Conservation (phyloP, 2,329 filamentous ascomycete genomes). For the Colletotrichum euphorbiae region DNA sequence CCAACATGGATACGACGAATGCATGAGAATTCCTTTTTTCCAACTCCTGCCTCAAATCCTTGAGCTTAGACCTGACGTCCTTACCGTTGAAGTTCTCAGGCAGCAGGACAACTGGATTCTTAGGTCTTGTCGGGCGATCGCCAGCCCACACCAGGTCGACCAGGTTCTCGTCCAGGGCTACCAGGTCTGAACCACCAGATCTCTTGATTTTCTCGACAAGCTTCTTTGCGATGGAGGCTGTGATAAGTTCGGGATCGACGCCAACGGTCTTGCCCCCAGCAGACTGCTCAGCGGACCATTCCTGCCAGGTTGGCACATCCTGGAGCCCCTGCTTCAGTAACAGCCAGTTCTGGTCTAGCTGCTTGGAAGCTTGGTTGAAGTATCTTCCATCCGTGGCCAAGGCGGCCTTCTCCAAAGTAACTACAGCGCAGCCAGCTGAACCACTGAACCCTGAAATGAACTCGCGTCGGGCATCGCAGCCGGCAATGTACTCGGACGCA, state of each 20-base stretch:
- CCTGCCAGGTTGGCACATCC: conserved; percentile 96
- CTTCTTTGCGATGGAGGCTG: conserved; percentile 72
- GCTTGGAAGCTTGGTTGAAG: conserved; percentile 94
- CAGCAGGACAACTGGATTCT: conserved; percentile 80
- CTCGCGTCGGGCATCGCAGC: conserved; percentile 90
- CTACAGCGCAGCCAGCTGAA: conserved; percentile 91
- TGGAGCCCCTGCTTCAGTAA: conserved; percentile 93
- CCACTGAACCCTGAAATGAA: conserved; percentile 96
- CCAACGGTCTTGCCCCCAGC: conserved; percentile 88
- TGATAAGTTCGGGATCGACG: conserved; percentile 89
- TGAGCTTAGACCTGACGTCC: conserved; percentile 82
- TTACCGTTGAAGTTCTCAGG: conserved; percentile 83
- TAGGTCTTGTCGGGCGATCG: conserved; percentile 78
- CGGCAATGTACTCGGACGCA: conserved; percentile 96
- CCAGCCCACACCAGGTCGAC: conserved; percentile 91
- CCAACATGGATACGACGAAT: conserved; percentile 92
- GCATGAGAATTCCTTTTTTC: conserved; percentile 89
- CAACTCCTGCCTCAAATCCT: conserved; percentile 88
- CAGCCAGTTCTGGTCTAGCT: conserved; percentile 91
- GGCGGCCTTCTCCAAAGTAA: conserved; percentile 87
- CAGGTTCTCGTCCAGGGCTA: conserved; percentile 83
- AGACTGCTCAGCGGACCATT: conserved; percentile 92
- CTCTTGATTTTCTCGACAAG: conserved; percentile 88
- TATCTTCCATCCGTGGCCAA: conserved; percentile 96
- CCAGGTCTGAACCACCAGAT: conserved; percentile 81